phyloP scores from a whole-genome alignment of 495 filamentous ascomycete species.

The Aspergillus bridgeri region DNA sequence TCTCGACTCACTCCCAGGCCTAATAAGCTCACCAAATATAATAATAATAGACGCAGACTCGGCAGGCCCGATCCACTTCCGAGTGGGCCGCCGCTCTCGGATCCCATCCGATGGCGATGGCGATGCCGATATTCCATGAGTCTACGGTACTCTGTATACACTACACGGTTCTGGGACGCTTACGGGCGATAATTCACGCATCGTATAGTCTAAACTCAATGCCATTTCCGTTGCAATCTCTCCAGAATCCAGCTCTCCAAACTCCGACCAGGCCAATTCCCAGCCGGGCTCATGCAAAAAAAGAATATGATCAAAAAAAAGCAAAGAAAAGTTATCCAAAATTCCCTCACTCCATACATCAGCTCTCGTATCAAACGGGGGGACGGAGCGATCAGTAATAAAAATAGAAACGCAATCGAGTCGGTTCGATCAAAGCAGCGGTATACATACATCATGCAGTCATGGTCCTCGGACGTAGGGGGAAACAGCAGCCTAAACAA shows the following conservation, averaged over 20 bases:
- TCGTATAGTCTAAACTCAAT: neutral
- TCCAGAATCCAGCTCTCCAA: neutral
- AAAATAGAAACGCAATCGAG: slow-evolving; percentile 17
- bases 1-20: neutral
- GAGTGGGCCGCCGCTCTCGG: neutral
- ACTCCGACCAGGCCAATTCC: neutral
- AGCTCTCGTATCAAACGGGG: neutral
- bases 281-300: neutral
- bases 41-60: no score
- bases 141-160: no score
- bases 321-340: neutral
- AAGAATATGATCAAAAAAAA: slow-evolving; percentile 1
- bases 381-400: neutral
- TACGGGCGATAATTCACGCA: no score
- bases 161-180: neutral
- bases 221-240: neutral
- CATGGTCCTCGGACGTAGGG: slow-evolving; percentile 33
- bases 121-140: no score
- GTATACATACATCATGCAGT: slow-evolving; percentile 43
- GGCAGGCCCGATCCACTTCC: neutral
- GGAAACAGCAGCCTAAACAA: slow-evolving; percentile 17
- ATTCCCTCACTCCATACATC: neutral
- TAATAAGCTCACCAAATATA: neutral
- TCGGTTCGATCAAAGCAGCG: slow-evolving; percentile 21
- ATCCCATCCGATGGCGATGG: slow-evolving; percentile 2